Conservation (phyloP, 2,329 filamentous ascomycete species). For the Metarhizium guizhouense region DNA sequence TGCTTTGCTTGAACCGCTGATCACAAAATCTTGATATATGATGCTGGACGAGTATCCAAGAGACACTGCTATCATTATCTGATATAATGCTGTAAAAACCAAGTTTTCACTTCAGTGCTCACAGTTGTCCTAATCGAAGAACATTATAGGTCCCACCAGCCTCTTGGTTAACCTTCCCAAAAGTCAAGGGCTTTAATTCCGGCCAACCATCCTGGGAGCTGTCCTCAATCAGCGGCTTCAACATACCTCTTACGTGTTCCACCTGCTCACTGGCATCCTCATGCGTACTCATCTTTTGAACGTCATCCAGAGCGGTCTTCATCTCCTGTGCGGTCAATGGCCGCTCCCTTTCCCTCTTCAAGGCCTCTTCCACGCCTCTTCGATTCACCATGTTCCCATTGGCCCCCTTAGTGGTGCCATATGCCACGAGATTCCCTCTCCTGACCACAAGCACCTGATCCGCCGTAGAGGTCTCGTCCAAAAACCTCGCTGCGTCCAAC, state of each 20-base stretch:
- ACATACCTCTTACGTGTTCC: slow-evolving; percentile 15
- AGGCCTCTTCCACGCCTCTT: slow-evolving; percentile 11
- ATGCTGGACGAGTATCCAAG: not conserved
- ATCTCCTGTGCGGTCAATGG: slow-evolving; percentile 18
- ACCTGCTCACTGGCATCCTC: slow-evolving; percentile 14
- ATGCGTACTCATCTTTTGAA: slow-evolving; percentile 15
- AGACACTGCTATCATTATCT: not conserved
- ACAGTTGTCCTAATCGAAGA: slow-evolving; percentile 7
- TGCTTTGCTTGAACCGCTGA: not conserved
- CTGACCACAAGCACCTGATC: slow-evolving; percentile 31
- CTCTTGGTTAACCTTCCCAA: slow-evolving; percentile 7
- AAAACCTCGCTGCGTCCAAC: slow-evolving; percentile 24
- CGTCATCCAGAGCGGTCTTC: slow-evolving; percentile 13
- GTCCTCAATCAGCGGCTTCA: slow-evolving; percentile 13
- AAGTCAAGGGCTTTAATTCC: slow-evolving; percentile 12
- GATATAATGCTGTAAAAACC: not conserved
- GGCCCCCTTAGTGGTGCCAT: slow-evolving; percentile 8
- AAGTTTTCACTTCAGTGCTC: not conserved
- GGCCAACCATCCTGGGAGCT: slow-evolving; percentile 5
- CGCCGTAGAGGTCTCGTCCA: slow-evolving; percentile 21
- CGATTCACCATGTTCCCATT: not conserved
- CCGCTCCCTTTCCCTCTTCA: slow-evolving; percentile 18
- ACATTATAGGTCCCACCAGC: slow-evolving; percentile 4
- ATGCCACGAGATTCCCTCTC: slow-evolving; percentile 27
- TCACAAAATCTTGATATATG: not conserved